Evolutionary conservation across 306 rosid species (phyloP), one percentile per base, ranked within the genome.

Genomic region (Prunus fruticosa): DNA sequence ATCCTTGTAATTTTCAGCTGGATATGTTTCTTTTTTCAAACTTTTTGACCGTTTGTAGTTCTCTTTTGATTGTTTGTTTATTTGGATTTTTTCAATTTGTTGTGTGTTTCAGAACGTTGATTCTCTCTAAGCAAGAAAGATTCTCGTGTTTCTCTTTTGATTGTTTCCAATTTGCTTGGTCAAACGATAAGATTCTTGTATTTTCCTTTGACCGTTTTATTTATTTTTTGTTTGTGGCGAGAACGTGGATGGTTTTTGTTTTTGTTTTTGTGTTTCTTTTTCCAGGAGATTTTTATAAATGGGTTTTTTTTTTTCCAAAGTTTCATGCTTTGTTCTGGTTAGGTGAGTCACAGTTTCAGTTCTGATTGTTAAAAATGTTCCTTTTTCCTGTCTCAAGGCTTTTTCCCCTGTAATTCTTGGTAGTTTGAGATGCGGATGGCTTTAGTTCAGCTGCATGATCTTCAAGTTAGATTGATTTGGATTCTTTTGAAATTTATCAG

Each of bases 301-400:
- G 62, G 22, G 38, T 32, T 5, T 32, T 52, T 22, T 65, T 25
- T 25, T 25, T 41, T 62, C 8, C 45, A 6, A 14, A 20, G 57
- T 76, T 62, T 38, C 11, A 7, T 1, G 0, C 34, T 69, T 70
- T 49, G 2, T 8, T 53, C 43, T 34, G 69, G 74, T 64, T 41
- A 61, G 66, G 30, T 43, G 30, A 56, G 30, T 45, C 8, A 49
- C 18, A 53, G 10, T 9, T 22, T 67, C 49, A 2, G 54, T 53
- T 78, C 12, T 50, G 72, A 49, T 81, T 61, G 20, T 56, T 64
- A 10, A 45, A 38, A 72, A 46, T 12, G 18, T 11, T 25, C 41
- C 38, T 32, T 32, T 5, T 32, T 32, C 38, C 38, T 32, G 38
- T 32, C 1, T 32, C 38, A 32, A 32, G 38, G 38, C 32, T 63